phyloP scores from a whole-genome alignment of 108 stramenopile genomes.

The Pinguiococcus pyrenoidosus region DNA sequence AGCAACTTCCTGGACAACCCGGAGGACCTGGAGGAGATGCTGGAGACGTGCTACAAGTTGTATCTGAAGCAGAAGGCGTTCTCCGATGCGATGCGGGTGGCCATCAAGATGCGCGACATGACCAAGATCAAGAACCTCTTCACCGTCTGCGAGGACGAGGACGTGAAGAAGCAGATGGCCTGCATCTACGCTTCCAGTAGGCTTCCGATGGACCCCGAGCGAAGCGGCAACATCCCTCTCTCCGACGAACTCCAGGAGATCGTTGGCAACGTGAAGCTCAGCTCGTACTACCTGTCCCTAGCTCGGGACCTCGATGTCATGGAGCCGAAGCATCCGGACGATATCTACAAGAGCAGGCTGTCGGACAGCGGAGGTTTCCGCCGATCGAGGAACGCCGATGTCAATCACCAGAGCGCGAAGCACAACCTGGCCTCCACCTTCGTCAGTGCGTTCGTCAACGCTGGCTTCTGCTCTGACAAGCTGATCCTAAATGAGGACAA shows the following conservation, averaged over 20 bases:
- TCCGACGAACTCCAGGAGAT: too few species aligned
- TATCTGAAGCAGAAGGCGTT: slow-evolving; percentile 65
- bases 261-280: slow-evolving; percentile 79
- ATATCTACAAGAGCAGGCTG: slow-evolving; percentile 97
- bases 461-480: slow-evolving; percentile 63
- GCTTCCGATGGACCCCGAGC: not conserved
- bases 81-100: slow-evolving; percentile 81
- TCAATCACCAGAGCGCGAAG: slow-evolving; percentile 16
- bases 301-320: slow-evolving; percentile 70
- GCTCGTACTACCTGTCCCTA: slow-evolving; percentile 67
- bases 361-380: slow-evolving; percentile 82
- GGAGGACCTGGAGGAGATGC: slow-evolving; percentile 55
- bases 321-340: slow-evolving; percentile 90
- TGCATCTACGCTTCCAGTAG: slow-evolving; percentile 33
- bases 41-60: slow-evolving; percentile 70
- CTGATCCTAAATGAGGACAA: slow-evolving; percentile 31
- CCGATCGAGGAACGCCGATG: slow-evolving; percentile 58
- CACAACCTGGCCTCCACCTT: slow-evolving; percentile 88
- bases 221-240: too few species aligned
- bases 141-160: slow-evolving; percentile 17
- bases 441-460: slow-evolving; percentile 98
- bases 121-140: slow-evolving; percentile 60
- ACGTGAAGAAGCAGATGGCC: slow-evolving; percentile 45
- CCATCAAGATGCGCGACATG: slow-evolving; percentile 57
- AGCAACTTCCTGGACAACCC: slow-evolving; percentile 68